Conservation (phyloP, 495 filamentous ascomycete genomes). For the Podospora didyma region DNA sequence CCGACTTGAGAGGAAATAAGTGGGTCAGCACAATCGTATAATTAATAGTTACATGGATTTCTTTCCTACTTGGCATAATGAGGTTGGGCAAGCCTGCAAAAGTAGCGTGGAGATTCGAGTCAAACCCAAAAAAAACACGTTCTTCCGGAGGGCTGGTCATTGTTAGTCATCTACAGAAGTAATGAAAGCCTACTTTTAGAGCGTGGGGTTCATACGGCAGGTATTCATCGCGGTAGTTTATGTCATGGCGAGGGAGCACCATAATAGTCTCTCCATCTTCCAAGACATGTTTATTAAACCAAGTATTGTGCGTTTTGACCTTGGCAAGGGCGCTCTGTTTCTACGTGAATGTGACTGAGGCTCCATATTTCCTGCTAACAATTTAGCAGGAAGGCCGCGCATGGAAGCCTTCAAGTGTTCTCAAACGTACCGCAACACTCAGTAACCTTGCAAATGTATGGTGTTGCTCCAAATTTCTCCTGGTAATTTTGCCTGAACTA, state of each 20-base stretch:
- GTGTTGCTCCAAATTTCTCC: neutral
- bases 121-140: neutral
- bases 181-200: neutral
- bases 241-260: neutral
- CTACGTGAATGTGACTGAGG: neutral
- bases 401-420: neutral
- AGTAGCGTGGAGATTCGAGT: neutral
- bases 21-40: neutral
- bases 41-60: neutral
- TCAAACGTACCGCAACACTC: neutral
- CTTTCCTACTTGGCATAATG: neutral
- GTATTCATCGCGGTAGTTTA: neutral
- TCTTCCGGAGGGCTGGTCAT: neutral
- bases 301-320: neutral
- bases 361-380: neutral
- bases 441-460: neutral
- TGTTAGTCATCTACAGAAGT: neutral
- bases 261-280: neutral
- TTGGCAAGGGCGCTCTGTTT: neutral
- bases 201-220: neutral
- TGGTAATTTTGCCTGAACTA: neutral
- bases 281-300: neutral
- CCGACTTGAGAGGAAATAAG: neutral
- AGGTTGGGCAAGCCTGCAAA: neutral
- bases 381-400: neutral